Conservation (phyloP, 306 rosid genomes). For the Fagus crenata region DNA sequence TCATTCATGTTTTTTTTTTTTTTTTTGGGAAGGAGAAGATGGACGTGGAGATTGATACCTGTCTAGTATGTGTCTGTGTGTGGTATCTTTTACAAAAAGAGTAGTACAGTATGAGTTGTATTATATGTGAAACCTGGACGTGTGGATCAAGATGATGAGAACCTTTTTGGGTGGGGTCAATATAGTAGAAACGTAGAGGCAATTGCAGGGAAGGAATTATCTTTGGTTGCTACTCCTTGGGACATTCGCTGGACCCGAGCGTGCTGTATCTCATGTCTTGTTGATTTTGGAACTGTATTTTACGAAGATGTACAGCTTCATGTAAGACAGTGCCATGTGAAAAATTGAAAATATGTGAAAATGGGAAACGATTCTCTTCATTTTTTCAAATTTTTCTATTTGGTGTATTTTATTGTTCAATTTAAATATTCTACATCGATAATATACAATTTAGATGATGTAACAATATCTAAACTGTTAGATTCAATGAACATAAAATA, state of each 20-base stretch:
- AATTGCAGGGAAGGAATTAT: background rate
- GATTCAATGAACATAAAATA: no score
- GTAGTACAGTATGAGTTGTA: background rate
- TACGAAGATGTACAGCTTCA: slow-evolving; percentile 18
- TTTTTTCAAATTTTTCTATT: no score
- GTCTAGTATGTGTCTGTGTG: slow-evolving; percentile 31
- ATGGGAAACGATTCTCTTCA: no score
- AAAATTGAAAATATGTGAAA: background rate
- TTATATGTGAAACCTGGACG: slow-evolving; percentile 13
- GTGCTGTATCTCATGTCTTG: background rate
- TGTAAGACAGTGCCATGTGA: background rate
- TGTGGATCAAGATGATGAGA: slow-evolving; percentile 24
- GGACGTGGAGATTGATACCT: slow-evolving; percentile 30
- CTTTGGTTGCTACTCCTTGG: background rate
- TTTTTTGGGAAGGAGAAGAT: background rate
- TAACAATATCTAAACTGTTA: no score
- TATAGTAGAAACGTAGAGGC: background rate
- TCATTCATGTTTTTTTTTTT: background rate
- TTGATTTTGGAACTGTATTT: slow-evolving; percentile 27
- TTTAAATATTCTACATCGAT: no score
- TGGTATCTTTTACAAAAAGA: slow-evolving; percentile 23
- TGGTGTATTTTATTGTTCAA: no score
- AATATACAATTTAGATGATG: no score
- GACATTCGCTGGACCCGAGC: slow-evolving; percentile 25
- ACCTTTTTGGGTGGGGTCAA: slow-evolving; percentile 13